phyloP scores from a whole-genome alignment of 129 eudicot genomes.

The Flaveria trinervia region DNA sequence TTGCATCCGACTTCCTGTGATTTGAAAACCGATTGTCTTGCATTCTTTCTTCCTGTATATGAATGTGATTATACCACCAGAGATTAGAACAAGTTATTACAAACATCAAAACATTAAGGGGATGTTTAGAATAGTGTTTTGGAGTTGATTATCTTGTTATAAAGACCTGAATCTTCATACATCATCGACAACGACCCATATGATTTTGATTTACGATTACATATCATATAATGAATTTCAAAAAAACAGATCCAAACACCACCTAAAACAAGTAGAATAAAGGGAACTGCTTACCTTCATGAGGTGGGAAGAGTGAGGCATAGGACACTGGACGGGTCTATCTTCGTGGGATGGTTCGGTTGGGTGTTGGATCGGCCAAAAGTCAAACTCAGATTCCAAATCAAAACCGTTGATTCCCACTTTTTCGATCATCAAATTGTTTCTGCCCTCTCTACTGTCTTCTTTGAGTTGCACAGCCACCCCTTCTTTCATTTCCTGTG shows the following conservation, averaged over 20 bases:
- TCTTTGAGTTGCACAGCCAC: constrained; percentile 26
- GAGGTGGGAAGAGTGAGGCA: constrained; percentile 43
- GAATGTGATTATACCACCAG: not conserved
- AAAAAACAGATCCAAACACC: not conserved
- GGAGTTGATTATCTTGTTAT: not conserved
- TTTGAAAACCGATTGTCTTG: constrained; percentile 35
- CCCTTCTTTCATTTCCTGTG: constrained; percentile 43
- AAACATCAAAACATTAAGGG: not conserved
- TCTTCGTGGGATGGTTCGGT: constrained; percentile 58
- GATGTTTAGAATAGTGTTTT: not conserved
- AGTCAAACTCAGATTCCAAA: constrained; percentile 38
- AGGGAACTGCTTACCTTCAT: constrained; percentile 34
- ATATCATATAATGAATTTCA: not conserved
- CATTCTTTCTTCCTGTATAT: constrained; percentile 37
- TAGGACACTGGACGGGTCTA: constrained; percentile 58
- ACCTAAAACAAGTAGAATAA: not conserved
- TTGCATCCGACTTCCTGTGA: constrained; percentile 36
- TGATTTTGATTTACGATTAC: not conserved
- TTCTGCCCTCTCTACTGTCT: constrained; percentile 30
- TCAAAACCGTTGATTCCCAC: constrained; percentile 22
- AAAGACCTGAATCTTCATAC: not conserved
- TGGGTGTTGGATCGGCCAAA: constrained; percentile 68
- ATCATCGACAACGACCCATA: not conserved
- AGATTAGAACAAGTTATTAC: not conserved
- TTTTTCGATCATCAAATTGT: constrained; percentile 10